Evolutionary conservation across 176 grass and related monocot species (phyloP), one percentile per base, ranked within the genome.

Genomic region (Oropetium thomaeum): DNA sequence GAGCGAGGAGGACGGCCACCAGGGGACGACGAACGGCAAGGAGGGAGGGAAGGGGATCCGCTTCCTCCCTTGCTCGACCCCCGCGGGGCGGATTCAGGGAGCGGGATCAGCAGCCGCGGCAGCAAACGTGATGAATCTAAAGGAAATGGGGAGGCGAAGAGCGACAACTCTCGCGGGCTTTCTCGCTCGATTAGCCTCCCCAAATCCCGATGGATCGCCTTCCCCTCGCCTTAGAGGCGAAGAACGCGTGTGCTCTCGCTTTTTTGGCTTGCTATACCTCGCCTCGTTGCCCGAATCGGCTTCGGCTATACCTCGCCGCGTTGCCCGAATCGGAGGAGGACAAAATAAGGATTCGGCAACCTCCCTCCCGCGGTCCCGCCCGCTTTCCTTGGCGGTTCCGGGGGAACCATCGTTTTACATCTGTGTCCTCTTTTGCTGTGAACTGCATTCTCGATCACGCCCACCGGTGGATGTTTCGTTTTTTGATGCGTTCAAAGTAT

Each of bases 181-280:
- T 15, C n/a, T 15, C 41, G 59, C 59, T 30, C 17, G 69, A 32
- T 62, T 20, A 44, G 67, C 74, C 79, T 73, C 80, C 75, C 69
- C 69, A 22, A 73, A 58, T 72, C 26, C 59, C 76, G 42, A 71
- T 28, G 4, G 57, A 58, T 62, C 40, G 38, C 58, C 73, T 19
- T 64, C 49, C 19, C 67, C 25, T 20, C 84, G 28, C 73, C 79
- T 62, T 71, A 70, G 79, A 68, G 81, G 70, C 62, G 86, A 74
- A 43, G 75, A 79, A 88, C 69, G 74, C 74, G 74, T 78, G 58
- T n/a, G n/a, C n/a, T n/a, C 74, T 32, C 41, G 14, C 49, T 34
- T 53, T 48, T 44, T 55, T 1, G 71, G 58, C 40, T 39, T 63
- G n/a, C 57, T 11, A 10, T 26, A 9, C 15, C 58, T 15, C 52